Evolutionary conservation across 257 asterid species (phyloP), one percentile per base, ranked within the genome.

Genomic region (Solanum medicagineum): DNA sequence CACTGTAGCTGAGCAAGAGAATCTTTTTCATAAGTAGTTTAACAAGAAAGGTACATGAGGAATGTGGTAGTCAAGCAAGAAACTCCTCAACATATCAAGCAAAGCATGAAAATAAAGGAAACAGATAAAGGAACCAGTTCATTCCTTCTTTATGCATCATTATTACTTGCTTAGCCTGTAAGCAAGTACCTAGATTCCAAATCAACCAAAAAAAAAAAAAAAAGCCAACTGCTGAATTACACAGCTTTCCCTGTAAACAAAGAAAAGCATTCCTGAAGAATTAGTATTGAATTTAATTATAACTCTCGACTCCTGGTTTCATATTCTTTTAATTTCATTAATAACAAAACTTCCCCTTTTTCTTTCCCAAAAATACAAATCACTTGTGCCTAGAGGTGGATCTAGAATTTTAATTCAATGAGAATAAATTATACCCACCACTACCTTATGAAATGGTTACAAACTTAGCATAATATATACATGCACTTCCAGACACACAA

Each of bases 141-240:
- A 49, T 24, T 53, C 54, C 56, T 55, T 11, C 73, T 79, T 5
- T 45, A 62, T 83, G 74, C 86, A 40, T 87, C 81, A 84, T 51
- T 87, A 89, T 74, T 80, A 84, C 88, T 94, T 91, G 94, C 95
- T 91, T 92, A 87, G 79, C 85, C 87, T 71, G 89, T 81, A 93
- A 91, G 98, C 92, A 93, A 93, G 83, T 81, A 84, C 83, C 80
- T 85, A 90, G 91, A 92, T 91, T 90, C 93, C 91, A 84, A 87
- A 86, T 91, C 86, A 85, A 85, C 87, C 66, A 53, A 73, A 79
- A 85, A 84, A 84, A 59, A n/a, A 86, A 29, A 29, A 29, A 29
- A 29, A 29, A 29, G 32, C 32, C 32, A 29, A 29, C 47, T 87
- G 88, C 83, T 49, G 47, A 54, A 77, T 16, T 53, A 51, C 83